Conservation (phyloP, 768 basidiomycete genomes). For the Boletus edulis region DNA sequence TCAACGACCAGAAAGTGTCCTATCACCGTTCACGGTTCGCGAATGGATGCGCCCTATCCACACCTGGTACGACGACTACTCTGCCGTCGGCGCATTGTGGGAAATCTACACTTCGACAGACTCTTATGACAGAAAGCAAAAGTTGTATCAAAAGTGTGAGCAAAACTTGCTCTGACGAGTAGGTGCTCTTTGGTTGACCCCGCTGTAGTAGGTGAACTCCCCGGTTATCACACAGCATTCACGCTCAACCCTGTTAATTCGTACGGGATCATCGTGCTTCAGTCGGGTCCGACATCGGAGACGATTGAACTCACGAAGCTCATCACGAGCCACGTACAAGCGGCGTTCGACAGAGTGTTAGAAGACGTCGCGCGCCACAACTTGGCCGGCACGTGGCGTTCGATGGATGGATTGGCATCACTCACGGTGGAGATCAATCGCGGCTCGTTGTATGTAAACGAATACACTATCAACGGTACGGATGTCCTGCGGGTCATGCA, state of each 20-base stretch:
- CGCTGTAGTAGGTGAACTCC: constrained; percentile 36
- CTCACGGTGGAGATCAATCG: constrained; percentile 31
- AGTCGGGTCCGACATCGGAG: constrained; percentile 37
- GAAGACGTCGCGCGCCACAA: constrained; percentile 22
- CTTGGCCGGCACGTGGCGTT: constrained; percentile 37
- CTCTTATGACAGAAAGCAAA: constrained; percentile 34
- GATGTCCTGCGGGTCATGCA: constrained; percentile 37
- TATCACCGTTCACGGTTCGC: constrained; percentile 34
- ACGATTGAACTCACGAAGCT: constrained; percentile 32
- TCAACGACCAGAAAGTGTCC: constrained; percentile 28
- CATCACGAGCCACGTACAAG: constrained; percentile 33
- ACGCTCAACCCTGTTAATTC: constrained; percentile 38
- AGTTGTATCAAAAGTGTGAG: constrained; percentile 22
- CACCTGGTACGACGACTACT: constrained; percentile 36
- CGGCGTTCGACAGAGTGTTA: constrained; percentile 34
- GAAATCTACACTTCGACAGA: constrained; percentile 35
- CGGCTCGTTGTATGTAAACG: constrained; percentile 29
- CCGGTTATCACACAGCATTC: constrained; percentile 41
- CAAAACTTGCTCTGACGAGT: background rate
- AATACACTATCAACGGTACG: constrained; percentile 33
- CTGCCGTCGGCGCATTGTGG: constrained; percentile 43
- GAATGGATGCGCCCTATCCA: constrained; percentile 44
- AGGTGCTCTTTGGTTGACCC: background rate
- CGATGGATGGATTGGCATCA: constrained; percentile 24
- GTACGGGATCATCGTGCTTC: constrained; percentile 41